Base-by-base conservation (phyloP, 2,329 filamentous ascomycete species). In the Trichoderma atroviride region DNA sequence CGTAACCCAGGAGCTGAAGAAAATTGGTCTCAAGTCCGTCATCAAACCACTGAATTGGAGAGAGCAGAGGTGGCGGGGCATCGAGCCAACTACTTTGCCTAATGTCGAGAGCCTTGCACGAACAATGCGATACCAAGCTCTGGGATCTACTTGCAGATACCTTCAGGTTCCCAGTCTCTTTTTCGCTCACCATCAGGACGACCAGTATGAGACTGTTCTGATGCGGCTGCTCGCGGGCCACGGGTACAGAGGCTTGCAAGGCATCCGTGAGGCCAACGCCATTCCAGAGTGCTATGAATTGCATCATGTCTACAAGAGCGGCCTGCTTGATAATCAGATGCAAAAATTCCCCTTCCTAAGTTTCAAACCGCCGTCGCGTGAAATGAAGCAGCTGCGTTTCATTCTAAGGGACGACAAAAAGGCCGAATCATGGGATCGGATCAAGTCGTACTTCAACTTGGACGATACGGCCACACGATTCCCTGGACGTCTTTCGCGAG, bases 201-300 rank as follows among this genome's bases (percentile, higher is more conserved):
- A 99, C 75, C 93, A 96, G 76, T 91, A 94, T 68, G 96, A 99
- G 81, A 97, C 94, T 0, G 85, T 96, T 4, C 80, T 98, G 60
- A 92, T 94, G 89, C 87, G 96, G 53, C 79, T 98, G 43, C 79
- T 90, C 10, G 83, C 84, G 3, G 89, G 90, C 0, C 91, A 93
- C 74, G 82, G 86, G 2, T 87, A 87, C n/a, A 82, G 86, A n/a
- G 94, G 92, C 0, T 82, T 97, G 35, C 82, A 85, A 19, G 93
- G 92, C 4, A 96, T 97, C 74, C 85, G 84, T 11, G 74, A 82
- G 3, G 83, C 86, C 22, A 84, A 86, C 33, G 86, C 87, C 56
- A 93, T 97, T n/a, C 95, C 95, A 1, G 94, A 97, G 78, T 97
- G 92, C 74, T 85, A 90, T 74, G 91, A 91, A 35, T 78, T 96